Conservation (phyloP, 345 rosid genomes). For the Melaleuca alternifolia region DNA sequence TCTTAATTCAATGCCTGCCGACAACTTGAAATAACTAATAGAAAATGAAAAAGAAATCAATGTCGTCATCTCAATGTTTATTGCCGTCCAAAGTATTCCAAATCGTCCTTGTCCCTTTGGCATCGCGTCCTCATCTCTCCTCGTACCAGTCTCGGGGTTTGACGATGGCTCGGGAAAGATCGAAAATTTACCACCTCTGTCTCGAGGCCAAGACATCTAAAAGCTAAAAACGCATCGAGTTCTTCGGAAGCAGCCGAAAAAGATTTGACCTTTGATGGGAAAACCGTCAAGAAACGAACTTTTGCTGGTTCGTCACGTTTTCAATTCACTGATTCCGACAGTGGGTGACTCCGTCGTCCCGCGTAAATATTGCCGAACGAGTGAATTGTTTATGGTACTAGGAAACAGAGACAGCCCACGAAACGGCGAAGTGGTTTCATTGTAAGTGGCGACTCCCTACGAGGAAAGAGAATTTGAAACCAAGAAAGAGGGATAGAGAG, state of each 20-base stretch:
- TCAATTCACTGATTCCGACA: not conserved
- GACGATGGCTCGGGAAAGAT: not conserved
- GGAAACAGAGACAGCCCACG: not conserved
- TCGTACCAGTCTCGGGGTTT: not conserved
- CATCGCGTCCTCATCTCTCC: not conserved
- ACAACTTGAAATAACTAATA: not conserved
- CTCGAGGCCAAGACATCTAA: not conserved
- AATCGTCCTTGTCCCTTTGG: not conserved
- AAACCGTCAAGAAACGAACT: not conserved
- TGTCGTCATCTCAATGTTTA: not conserved
- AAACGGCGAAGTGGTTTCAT: not conserved
- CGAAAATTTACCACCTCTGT: not conserved
- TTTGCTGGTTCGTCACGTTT: not conserved
- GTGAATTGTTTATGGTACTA: not conserved
- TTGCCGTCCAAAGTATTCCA: not conserved
- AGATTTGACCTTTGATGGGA: not conserved
- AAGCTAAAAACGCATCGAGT: not conserved
- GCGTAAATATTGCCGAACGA: not conserved
- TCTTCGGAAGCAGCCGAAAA: not conserved
- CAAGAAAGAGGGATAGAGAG: not conserved
- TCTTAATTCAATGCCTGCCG: not conserved
- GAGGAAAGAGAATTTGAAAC: not conserved
- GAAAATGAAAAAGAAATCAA: not conserved
- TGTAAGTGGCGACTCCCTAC: not conserved
- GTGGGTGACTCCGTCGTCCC: not conserved